A percentile compares a stretch with the other conserved stretches of the same genome.
phyloP scores from a whole-genome alignment of 2,329 filamentous ascomycete species.

The Colletotrichum sp. region DNA sequence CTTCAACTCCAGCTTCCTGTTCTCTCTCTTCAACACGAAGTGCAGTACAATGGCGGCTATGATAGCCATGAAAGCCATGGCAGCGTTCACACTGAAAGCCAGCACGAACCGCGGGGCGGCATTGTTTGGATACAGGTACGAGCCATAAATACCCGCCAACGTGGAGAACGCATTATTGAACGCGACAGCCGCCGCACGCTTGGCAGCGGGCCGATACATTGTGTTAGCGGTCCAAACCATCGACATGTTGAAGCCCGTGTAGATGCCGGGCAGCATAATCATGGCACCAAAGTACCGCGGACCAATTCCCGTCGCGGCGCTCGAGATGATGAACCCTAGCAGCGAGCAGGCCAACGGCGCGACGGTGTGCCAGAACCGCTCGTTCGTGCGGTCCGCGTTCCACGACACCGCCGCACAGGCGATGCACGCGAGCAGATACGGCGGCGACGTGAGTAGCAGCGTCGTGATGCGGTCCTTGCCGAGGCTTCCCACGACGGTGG shows the following conservation, averaged over 20 bases:
- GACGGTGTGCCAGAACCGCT: constrained; percentile 21
- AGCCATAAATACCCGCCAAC: constrained; percentile 27
- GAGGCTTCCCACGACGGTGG: constrained; percentile 20
- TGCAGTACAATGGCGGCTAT: constrained; percentile 22
- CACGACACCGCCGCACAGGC: constrained; percentile 25
- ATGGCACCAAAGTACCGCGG: constrained; percentile 23
- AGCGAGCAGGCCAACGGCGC: constrained; percentile 10
- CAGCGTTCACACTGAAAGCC: constrained; percentile 29
- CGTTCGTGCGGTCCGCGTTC: constrained; percentile 11
- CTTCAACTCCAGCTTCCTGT: constrained; percentile 22
- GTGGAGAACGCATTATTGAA: constrained; percentile 28
- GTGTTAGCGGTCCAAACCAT: constrained; percentile 29
- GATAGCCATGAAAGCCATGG: constrained; percentile 27
- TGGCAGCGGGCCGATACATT: constrained; percentile 24
- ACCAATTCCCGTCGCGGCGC: background rate
- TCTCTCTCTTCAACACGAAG: constrained; percentile 26
- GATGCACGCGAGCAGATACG: constrained; percentile 44
- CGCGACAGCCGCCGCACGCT: constrained; percentile 24
- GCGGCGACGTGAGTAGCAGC: constrained; percentile 47
- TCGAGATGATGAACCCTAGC: constrained; percentile 15
- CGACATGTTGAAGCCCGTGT: constrained; percentile 28
- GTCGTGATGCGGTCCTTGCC: constrained; percentile 37
- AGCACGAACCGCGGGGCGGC: constrained; percentile 27
- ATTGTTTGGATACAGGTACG: constrained; percentile 28
- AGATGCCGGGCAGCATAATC: constrained; percentile 27